phyloP scores from a whole-genome alignment of 495 filamentous ascomycete species.

The Neurospora sublineolata region DNA sequence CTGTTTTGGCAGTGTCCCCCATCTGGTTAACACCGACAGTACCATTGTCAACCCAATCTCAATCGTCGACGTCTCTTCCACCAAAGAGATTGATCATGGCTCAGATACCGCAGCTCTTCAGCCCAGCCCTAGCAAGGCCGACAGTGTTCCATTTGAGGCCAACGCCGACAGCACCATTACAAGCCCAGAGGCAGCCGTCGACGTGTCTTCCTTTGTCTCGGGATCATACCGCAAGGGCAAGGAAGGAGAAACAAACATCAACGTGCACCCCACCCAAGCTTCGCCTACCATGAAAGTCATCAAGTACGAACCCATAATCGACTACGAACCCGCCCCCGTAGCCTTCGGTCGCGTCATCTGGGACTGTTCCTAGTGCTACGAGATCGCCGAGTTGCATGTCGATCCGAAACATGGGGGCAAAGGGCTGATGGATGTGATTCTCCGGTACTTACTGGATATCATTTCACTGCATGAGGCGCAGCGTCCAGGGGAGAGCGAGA shows the following conservation, averaged over 20 bases:
- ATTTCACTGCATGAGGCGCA: neutral
- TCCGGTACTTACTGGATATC: neutral
- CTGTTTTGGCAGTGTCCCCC: neutral
- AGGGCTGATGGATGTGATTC: neutral
- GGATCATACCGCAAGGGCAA: conserved; percentile 17
- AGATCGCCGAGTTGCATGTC: conserved; percentile 29
- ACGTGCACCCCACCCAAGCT: conserved; percentile 26
- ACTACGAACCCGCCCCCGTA: conserved; percentile 12
- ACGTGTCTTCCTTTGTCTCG: conserved; percentile 23
- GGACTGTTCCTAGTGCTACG: conserved; percentile 44
- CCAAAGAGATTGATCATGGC: neutral
- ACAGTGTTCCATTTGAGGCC: neutral
- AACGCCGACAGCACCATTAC: neutral
- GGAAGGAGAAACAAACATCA: conserved; percentile 14
- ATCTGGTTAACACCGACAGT: neutral
- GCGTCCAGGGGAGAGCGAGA: neutral
- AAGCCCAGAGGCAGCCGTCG: conserved; percentile 22
- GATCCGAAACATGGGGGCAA: neutral
- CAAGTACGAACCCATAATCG: neutral
- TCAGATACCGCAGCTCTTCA: neutral
- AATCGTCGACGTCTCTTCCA: neutral
- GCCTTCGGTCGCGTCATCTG: conserved; percentile 43
- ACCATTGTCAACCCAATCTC: neutral
- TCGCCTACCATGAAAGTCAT: neutral
- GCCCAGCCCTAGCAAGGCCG: neutral